Percentiles rank a stretch among this genome's conserved stretches.
Evolutionary conservation across 208 protist genomes (phyloP).

Genomic region (Trypanosoma brucei): DNA sequence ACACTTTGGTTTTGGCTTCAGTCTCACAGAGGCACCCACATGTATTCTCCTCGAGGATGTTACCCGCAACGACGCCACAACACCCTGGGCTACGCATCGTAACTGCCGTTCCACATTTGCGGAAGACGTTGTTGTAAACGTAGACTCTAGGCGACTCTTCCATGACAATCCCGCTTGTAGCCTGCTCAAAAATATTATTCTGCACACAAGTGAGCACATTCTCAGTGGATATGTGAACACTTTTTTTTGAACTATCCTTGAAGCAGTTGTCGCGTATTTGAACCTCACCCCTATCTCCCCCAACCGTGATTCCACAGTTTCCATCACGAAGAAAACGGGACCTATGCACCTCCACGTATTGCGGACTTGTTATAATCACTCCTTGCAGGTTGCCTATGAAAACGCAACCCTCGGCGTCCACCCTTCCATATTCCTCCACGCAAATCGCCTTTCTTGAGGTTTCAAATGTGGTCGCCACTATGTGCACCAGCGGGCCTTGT

Average conservation of each 20-base stretch:
- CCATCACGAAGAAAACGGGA: slow-evolving; percentile 10
- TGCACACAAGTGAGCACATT: slow-evolving; percentile 6
- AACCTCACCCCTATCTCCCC: slow-evolving; percentile 4
- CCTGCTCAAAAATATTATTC: slow-evolving; percentile 15
- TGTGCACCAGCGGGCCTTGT: neutral
- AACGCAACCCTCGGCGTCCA: slow-evolving; percentile 6
- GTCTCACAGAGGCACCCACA: slow-evolving; percentile 18
- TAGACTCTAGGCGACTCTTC: slow-evolving; percentile 3
- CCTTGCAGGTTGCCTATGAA: slow-evolving; percentile 16
- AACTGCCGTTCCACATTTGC: slow-evolving; percentile 20
- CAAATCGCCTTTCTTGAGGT: slow-evolving; percentile 9
- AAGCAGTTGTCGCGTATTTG: slow-evolving; percentile 18
- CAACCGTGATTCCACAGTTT: slow-evolving; percentile 10
- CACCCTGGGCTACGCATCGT: slow-evolving; percentile 5
- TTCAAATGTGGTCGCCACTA: slow-evolving; percentile 13
- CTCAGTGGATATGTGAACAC: slow-evolving; percentile 12
- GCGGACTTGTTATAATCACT: slow-evolving; percentile 1
- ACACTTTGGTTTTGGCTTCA: slow-evolving; percentile 12
- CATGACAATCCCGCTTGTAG: slow-evolving; percentile 17
- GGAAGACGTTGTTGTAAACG: slow-evolving; percentile 27
- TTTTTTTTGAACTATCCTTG: slow-evolving; percentile 1
- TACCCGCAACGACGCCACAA: slow-evolving; percentile 16
- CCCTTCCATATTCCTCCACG: neutral
- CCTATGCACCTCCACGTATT: slow-evolving; percentile 10
- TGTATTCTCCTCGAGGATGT: slow-evolving; percentile 27